These are phyloP conservation scores for Lathyrus oleraceus DNA, from an alignment of 306 rosid species.

Conservation along the genomic window DNA sequence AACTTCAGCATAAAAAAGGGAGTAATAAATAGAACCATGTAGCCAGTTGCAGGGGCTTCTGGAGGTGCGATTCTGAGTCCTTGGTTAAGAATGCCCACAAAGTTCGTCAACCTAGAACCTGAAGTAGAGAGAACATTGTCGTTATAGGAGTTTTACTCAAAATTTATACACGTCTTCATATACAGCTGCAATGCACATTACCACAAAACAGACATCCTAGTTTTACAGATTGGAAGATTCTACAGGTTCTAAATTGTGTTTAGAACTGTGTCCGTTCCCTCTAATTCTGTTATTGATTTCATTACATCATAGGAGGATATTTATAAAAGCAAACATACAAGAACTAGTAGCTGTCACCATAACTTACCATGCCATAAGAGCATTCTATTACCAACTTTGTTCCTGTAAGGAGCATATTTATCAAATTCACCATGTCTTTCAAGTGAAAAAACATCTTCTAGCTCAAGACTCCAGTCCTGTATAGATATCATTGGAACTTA, in stretches of 20 bases:
- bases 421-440: conserved; percentile 88
- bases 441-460: conserved; percentile 90
- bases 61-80: conserved; percentile 99
- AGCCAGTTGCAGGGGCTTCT: conserved; percentile 98
- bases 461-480: conserved; percentile 97
- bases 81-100: conserved; percentile 92
- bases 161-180: conserved; percentile 14
- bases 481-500: conserved; percentile 26
- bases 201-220: conserved; percentile 33
- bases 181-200: neutral
- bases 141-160: conserved; percentile 24
- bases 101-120: conserved; percentile 96
- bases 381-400: conserved; percentile 81
- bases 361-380: conserved; percentile 97
- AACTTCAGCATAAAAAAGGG: conserved; percentile 21
- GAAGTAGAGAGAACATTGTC: conserved; percentile 20
- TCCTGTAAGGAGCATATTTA: conserved; percentile 61
- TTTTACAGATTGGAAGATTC: conserved; percentile 19
- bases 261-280: conserved; percentile 24
- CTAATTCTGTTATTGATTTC: conserved; percentile 13
- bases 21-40: conserved; percentile 61
- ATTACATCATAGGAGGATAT: conserved; percentile 14
- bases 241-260: neutral
- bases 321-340: conserved; percentile 5
- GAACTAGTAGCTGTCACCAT: conserved; percentile 9